Evolutionary conservation across 768 basidiomycete species (phyloP).

Genomic region (Phallus indusiatus): DNA sequence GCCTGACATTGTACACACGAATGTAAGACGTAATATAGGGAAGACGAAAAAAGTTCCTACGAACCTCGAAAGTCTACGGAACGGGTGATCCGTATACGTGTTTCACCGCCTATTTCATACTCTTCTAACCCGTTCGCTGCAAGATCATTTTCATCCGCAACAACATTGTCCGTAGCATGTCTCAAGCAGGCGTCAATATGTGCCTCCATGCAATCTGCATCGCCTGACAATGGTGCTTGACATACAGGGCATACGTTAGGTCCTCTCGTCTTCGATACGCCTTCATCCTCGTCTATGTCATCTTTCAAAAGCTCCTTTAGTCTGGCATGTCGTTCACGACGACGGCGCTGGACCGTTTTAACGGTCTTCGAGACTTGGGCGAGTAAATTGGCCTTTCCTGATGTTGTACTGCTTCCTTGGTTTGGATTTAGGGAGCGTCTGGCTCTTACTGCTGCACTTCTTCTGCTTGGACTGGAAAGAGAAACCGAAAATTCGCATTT

Average conservation of each 20-base stretch:
- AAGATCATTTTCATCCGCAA: constrained; percentile 7
- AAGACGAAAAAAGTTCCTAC: constrained; percentile 9
- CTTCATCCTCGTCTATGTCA: constrained; percentile 23
- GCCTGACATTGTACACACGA: too few species aligned
- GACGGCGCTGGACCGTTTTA: constrained; percentile 52
- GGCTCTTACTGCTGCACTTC: constrained; percentile 38
- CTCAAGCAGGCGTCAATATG: constrained; percentile 77
- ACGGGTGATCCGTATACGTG: constrained; percentile 31
- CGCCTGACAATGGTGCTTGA: constrained; percentile 44
- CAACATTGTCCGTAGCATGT: constrained; percentile 29
- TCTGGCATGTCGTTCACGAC: constrained; percentile 58
- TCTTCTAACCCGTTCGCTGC: constrained; percentile 26
- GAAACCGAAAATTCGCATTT: background rate
- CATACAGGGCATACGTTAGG: constrained; percentile 69
- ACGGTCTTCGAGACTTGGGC: constrained; percentile 43
- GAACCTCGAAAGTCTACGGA: constrained; percentile 26
- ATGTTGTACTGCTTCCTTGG: constrained; percentile 13
- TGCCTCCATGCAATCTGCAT: constrained; percentile 64
- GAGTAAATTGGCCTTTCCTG: constrained; percentile 11
- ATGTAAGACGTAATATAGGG: background rate
- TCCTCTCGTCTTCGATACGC: constrained; percentile 17
- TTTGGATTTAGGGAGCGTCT: constrained; percentile 26
- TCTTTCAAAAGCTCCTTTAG: constrained; percentile 61
- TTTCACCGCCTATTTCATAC: constrained; percentile 35
- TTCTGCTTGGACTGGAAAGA: constrained; percentile 18